phyloP scores from a whole-genome alignment of 2,329 filamentous ascomycete genomes.

The Setomelanomma holmii region DNA sequence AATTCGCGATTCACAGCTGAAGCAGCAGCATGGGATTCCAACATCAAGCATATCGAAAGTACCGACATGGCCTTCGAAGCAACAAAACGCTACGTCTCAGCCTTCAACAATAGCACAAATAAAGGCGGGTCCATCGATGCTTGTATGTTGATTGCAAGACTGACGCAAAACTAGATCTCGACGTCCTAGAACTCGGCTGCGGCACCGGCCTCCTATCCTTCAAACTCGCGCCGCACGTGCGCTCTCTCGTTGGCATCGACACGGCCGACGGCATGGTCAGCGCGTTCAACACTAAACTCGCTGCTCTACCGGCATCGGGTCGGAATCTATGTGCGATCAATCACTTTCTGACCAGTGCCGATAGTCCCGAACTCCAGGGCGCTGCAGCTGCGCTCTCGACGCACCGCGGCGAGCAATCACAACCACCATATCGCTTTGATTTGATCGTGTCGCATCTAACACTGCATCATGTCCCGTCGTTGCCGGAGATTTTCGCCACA shows the following conservation, averaged over 20 bases:
- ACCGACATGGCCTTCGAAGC: constrained; percentile 55
- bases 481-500: constrained; percentile 53
- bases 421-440: constrained; percentile 53
- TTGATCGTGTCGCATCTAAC: constrained; percentile 62
- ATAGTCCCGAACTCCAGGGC: constrained; percentile 49
- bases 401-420: constrained; percentile 25
- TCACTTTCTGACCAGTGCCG: constrained; percentile 57
- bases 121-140: constrained; percentile 21
- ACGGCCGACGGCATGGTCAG: constrained; percentile 63
- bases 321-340: constrained; percentile 58
- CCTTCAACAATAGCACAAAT: constrained; percentile 36
- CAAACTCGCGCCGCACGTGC: constrained; percentile 57
- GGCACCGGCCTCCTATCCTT: constrained; percentile 64
- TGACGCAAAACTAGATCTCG: constrained; percentile 33
- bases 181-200: constrained; percentile 65
- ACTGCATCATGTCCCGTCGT: constrained; percentile 62
- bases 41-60: constrained; percentile 58
- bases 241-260: constrained; percentile 61
- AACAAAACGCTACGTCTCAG: constrained; percentile 51
- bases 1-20: constrained; percentile 63
- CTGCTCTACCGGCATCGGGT: constrained; percentile 16
- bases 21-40: constrained; percentile 62
- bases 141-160: background rate
- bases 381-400: constrained; percentile 39
- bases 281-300: constrained; percentile 57